A percentile compares a stretch with the other conserved stretches of the same genome.
Conservation (phyloP, 768 basidiomycete species). For the Terana coerulea region DNA sequence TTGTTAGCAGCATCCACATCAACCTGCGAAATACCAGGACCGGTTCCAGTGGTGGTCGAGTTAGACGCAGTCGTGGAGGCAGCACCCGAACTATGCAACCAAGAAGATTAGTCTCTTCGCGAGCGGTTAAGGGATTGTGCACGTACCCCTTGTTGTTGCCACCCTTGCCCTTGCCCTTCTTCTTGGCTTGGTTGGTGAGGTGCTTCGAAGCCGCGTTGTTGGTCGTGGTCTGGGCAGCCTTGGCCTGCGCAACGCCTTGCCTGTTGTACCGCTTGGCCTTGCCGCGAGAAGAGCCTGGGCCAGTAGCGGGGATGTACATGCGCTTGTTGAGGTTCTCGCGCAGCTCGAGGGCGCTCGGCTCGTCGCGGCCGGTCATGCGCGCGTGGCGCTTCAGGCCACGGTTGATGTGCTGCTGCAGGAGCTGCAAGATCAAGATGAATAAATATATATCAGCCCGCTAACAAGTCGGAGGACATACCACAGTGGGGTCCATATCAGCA, state of each 20-base stretch:
- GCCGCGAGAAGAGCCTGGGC: slow-evolving; percentile 19
- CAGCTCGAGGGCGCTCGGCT: slow-evolving; percentile 46
- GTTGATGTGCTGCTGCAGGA: slow-evolving; percentile 69
- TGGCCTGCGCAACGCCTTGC: slow-evolving; percentile 1
- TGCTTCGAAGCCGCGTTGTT: not conserved
- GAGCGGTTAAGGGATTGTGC: not conserved
- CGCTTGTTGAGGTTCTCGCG: slow-evolving; percentile 41
- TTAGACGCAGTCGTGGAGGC: slow-evolving; percentile 7
- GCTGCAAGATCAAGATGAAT: slow-evolving; percentile 32
- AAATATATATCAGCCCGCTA: no score
- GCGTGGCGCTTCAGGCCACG: slow-evolving; percentile 60
- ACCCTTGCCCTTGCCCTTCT: slow-evolving; percentile 13
- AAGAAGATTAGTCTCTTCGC: no score
- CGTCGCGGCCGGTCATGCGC: slow-evolving; percentile 59
- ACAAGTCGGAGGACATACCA: slow-evolving; percentile 30
- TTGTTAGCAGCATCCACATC: slow-evolving; percentile 33
- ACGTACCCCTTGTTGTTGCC: slow-evolving; percentile 4
- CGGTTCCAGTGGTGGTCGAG: slow-evolving; percentile 11
- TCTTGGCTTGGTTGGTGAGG: slow-evolving; percentile 7
- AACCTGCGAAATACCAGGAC: slow-evolving; percentile 30
- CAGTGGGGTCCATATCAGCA: slow-evolving; percentile 36
- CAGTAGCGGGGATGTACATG: slow-evolving; percentile 33
- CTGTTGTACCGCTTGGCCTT: slow-evolving; percentile 17
- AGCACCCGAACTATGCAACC: slow-evolving; percentile 8
- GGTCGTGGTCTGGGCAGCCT: slow-evolving; percentile 1